phyloP scores from a whole-genome alignment of 805 yeast species.

The Pichia manshurica region DNA sequence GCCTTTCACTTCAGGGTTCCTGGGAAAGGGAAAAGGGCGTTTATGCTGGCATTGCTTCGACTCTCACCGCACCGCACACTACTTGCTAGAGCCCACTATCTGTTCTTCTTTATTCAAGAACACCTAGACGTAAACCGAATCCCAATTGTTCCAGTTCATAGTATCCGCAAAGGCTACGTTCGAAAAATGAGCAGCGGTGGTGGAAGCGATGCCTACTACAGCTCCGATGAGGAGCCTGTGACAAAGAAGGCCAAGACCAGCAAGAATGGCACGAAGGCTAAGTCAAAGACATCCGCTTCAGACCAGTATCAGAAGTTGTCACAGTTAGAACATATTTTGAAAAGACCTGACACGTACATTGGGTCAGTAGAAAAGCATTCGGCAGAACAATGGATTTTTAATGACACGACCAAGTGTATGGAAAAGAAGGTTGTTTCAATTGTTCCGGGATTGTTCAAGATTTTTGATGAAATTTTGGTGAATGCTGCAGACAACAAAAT shows the following conservation, averaged over 20 bases:
- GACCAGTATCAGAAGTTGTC: constrained; percentile 90
- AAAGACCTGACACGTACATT: constrained; percentile 96
- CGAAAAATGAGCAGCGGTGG: constrained; percentile 2
- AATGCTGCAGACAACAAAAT: constrained; percentile 99
- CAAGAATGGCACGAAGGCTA: neutral
- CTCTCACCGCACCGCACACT: too few species aligned
- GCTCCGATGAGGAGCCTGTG: constrained; percentile 4
- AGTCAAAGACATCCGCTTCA: constrained; percentile 33
- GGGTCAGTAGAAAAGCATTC: constrained; percentile 87
- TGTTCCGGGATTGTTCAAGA: constrained; percentile 94
- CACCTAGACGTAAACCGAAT: too few species aligned
- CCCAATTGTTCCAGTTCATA: neutral
- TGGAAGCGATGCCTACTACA: neutral
- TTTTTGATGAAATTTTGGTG: constrained; percentile 93
- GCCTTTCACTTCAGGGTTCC: too few species aligned
- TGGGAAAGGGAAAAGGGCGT: too few species aligned
- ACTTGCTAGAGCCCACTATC: too few species aligned
- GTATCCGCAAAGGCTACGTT: neutral
- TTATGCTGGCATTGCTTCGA: too few species aligned
- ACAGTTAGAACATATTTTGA: constrained; percentile 91
- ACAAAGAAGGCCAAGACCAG: constrained; percentile 3
- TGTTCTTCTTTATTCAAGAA: too few species aligned
- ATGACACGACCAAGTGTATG: constrained; percentile 59
- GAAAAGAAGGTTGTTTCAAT: constrained; percentile 57
- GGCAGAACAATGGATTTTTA: constrained; percentile 80